Evolutionary conservation across 176 grass and related monocot species (phyloP).

Genomic region (Cenchrus americanus): DNA sequence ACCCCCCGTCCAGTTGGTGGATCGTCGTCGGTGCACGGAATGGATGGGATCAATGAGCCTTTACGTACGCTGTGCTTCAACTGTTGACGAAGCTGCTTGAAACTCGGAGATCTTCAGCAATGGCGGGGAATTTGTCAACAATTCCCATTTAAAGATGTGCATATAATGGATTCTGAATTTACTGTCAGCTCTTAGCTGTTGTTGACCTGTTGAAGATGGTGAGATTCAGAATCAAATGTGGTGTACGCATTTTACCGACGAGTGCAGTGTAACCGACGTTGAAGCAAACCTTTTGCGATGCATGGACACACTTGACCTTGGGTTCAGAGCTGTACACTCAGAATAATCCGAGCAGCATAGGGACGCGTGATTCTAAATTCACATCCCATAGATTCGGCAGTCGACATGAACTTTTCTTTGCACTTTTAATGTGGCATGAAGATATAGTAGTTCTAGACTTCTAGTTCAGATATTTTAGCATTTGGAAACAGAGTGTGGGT

Average conservation of each 20-base stretch:
- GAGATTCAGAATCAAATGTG: neutral
- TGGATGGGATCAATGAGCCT: neutral
- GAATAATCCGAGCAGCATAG: neutral
- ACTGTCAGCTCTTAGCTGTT: no score
- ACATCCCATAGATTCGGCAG: no score
- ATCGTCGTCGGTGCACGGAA: neutral
- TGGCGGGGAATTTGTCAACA: neutral
- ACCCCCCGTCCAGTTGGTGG: no score
- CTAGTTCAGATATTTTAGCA: no score
- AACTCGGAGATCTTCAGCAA: neutral
- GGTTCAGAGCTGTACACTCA: no score
- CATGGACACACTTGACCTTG: neutral
- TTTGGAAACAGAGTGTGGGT: no score
- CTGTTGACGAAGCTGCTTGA: neutral
- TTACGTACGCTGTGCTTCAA: constrained; percentile 15
- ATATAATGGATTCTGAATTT: neutral
- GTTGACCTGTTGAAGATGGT: neutral
- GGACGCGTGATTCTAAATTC: no score
- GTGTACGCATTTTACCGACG: no score
- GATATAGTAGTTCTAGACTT: no score
- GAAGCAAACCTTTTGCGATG: neutral
- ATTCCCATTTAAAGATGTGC: no score
- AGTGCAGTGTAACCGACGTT: neutral
- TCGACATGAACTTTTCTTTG: no score
- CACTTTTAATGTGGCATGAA: no score